Percentiles rank a stretch among this genome's conserved stretches.
phyloP scores from a whole-genome alignment of 2,329 filamentous ascomycete species.

The Aureobasidium sp. region DNA sequence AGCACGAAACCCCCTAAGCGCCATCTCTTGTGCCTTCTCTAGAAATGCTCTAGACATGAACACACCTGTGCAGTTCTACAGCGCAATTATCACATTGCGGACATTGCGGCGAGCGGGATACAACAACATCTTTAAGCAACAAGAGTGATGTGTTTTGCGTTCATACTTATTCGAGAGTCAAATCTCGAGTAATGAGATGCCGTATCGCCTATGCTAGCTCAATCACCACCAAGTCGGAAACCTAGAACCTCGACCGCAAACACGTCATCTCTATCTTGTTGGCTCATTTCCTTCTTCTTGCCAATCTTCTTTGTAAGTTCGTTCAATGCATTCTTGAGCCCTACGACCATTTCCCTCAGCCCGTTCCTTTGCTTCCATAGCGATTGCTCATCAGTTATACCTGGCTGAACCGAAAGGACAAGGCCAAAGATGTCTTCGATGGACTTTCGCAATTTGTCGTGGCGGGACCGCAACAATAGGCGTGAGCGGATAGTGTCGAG shows the following conservation, averaged over 20 bases:
- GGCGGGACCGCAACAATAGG: slow-evolving; percentile 27
- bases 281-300: background rate
- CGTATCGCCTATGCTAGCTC: background rate
- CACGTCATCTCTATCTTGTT: background rate
- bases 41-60: too few relatives aligned
- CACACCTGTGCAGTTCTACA: too few relatives aligned
- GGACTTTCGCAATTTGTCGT: slow-evolving; percentile 20
- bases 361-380: background rate
- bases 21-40: too few relatives aligned
- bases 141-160: too few relatives aligned
- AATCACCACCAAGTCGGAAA: background rate
- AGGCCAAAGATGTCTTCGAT: slow-evolving; percentile 24
- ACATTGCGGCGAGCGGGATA: too few relatives aligned
- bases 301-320: background rate
- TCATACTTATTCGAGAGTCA: too few relatives aligned
- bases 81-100: too few relatives aligned
- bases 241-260: background rate
- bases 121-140: too few relatives aligned
- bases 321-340: background rate
- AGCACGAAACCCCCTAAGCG: too few relatives aligned
- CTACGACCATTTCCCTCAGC: background rate
- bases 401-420: slow-evolving; percentile 17
- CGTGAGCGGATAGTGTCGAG: slow-evolving; percentile 25
- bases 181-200: too few relatives aligned
- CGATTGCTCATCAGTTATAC: background rate